Conservation (phyloP, 495 filamentous ascomycete species). For the Clavariopsis aquatica region DNA sequence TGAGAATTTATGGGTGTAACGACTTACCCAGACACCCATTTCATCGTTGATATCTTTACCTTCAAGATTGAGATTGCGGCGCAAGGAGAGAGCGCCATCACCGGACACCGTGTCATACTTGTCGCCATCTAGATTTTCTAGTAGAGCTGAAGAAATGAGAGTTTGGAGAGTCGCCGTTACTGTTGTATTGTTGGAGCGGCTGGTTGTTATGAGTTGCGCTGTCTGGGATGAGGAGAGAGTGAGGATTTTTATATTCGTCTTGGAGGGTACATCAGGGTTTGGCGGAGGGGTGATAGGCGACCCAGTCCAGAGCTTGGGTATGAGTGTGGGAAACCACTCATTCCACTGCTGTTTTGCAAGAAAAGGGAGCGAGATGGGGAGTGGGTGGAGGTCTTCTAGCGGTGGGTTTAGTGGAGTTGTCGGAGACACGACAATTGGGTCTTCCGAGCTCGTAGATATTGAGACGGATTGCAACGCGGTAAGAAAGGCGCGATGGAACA, state of each 20-base stretch:
- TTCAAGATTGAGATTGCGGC: not conserved
- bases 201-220: conserved; percentile 1
- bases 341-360: conserved; percentile 41
- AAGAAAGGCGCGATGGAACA: conserved; percentile 49
- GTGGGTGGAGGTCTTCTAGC: conserved; percentile 25
- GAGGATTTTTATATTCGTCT: conserved; percentile 3
- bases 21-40: not conserved
- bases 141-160: not conserved
- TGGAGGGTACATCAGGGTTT: not conserved
- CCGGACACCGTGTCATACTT: not conserved
- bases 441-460: not conserved
- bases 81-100: conserved; percentile 9
- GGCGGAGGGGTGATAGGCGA: conserved; percentile 1
- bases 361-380: conserved; percentile 41
- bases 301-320: conserved; percentile 31
- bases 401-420: conserved; percentile 20
- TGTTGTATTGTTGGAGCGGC: conserved; percentile 13
- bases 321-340: conserved; percentile 14
- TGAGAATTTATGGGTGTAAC: conserved; percentile 17
- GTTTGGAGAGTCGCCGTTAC: conserved; percentile 16
- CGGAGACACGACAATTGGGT: conserved; percentile 3
- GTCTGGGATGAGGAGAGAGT: not conserved
- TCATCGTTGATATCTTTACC: conserved; percentile 2
- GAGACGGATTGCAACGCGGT: conserved; percentile 38
- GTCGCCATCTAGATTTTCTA: not conserved